Conservation (phyloP, 345 rosid species). For the Mallotus nudiflorus region DNA sequence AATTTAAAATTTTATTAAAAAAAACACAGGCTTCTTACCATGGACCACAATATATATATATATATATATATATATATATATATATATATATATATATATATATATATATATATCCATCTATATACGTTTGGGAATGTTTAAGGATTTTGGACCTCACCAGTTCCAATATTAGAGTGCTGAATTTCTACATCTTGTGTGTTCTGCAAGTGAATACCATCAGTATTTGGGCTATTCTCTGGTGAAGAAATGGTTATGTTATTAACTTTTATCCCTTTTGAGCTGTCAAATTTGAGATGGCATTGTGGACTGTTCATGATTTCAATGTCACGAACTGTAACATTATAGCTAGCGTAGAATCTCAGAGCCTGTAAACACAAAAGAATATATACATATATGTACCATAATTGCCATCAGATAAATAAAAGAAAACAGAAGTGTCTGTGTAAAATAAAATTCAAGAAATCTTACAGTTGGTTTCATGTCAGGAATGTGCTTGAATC, state of each 20-base stretch:
- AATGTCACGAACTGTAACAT: constrained; percentile 72
- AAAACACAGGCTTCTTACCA: no score
- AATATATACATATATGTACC: not conserved
- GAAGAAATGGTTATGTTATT: constrained; percentile 67
- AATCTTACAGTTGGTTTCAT: constrained; percentile 79
- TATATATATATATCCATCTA: no score
- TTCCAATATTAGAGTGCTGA: constrained; percentile 61
- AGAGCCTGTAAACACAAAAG: constrained; percentile 48
- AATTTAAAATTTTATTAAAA: no score
- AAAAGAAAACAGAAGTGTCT: not conserved
- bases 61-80: no score
- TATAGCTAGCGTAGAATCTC: constrained; percentile 69
- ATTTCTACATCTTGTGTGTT: constrained; percentile 78
- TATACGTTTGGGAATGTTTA: no score
- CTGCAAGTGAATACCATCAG: constrained; percentile 92
- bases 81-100: no score
- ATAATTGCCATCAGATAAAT: no score
- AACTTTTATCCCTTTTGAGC: constrained; percentile 54
- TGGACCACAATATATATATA: no score
- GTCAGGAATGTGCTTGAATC: constrained; percentile 44
- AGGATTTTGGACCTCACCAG: constrained; percentile 52
- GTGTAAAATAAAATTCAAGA: no score
- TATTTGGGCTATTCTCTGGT: constrained; percentile 72
- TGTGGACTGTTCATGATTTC: constrained; percentile 69
- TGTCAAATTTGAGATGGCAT: constrained; percentile 88